Evolutionary conservation across 2,329 filamentous ascomycete species (phyloP).

Genomic region (Paecilomyces niveus): DNA sequence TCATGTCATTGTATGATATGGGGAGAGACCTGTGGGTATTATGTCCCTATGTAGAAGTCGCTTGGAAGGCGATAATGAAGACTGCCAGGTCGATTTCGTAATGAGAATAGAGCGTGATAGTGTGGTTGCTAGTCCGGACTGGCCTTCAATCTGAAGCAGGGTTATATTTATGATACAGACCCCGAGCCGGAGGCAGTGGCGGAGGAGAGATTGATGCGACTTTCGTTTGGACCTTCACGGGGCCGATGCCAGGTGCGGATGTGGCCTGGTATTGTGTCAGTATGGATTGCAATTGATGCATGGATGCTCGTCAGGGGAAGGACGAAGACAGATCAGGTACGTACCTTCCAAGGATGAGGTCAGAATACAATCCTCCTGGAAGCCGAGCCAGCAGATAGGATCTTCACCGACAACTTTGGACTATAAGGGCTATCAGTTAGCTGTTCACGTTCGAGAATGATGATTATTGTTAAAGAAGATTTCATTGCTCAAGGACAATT

Average conservation of each 20-base stretch:
- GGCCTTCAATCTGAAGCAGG: not conserved
- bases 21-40: too few relatives aligned
- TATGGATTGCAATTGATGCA: not conserved
- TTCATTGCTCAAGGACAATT: constrained; percentile 8
- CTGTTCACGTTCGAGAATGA: not conserved
- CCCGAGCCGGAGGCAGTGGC: constrained; percentile 2
- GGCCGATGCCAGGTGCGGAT: constrained; percentile 69
- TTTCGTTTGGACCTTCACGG: constrained; percentile 33
- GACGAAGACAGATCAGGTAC: constrained; percentile 22
- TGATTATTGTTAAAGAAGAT: not conserved
- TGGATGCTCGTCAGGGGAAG: constrained; percentile 4
- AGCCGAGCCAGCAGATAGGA: constrained; percentile 83
- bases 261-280: constrained; percentile 49
- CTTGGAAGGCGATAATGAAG: too few relatives aligned
- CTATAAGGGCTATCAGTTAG: constrained; percentile 40
- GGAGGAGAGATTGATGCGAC: constrained; percentile 20
- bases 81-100: too few relatives aligned
- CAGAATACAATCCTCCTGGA: constrained; percentile 86
- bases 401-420: constrained; percentile 79
- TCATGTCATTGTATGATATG: too few relatives aligned
- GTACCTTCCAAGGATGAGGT: constrained; percentile 85
- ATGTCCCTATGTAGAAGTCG: too few relatives aligned
- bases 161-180: constrained; percentile 1
- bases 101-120: too few relatives aligned
- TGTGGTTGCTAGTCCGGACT: too few relatives aligned